A percentile compares a stretch with the other conserved stretches of the same genome.
Evolutionary conservation across 495 filamentous ascomycete genomes (phyloP).

Genomic region (Pyrenula massariospora): DNA sequence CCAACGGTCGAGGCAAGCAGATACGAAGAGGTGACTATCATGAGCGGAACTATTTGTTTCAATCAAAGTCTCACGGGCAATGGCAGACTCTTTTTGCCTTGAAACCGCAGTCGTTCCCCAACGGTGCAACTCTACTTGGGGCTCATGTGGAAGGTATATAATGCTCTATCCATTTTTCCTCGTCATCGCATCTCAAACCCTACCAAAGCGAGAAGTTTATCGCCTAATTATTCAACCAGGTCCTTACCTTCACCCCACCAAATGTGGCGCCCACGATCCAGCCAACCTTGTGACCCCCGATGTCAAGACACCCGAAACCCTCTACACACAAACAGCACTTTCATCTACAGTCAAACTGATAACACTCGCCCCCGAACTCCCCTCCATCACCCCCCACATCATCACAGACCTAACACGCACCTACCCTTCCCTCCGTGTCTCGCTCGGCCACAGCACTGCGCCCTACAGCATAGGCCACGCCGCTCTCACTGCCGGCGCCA

Average conservation of each 20-base stretch:
- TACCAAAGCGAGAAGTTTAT: too few relatives aligned
- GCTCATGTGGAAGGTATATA: constrained; percentile 52
- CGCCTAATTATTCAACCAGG: too few relatives aligned
- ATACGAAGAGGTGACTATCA: constrained; percentile 15
- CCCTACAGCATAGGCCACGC: constrained; percentile 47
- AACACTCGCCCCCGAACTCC: constrained; percentile 56
- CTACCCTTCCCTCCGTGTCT: constrained; percentile 17
- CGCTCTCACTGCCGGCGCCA: constrained; percentile 47
- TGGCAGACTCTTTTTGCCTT: not conserved
- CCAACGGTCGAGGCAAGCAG: not conserved
- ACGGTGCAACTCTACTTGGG: constrained; percentile 56
- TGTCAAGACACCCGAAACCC: constrained; percentile 1
- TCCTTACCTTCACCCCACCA: constrained; percentile 53
- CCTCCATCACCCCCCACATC: constrained; percentile 37
- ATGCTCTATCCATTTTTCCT: too few relatives aligned
- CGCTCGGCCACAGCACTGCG: constrained; percentile 57
- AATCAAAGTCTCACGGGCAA: constrained; percentile 26
- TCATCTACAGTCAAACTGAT: constrained; percentile 41
- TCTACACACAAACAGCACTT: constrained; percentile 1
- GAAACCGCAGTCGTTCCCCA: not conserved
- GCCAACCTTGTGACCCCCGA: constrained; percentile 26
- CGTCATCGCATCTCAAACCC: too few relatives aligned
- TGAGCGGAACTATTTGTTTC: constrained; percentile 26
- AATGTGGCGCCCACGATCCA: constrained; percentile 51
- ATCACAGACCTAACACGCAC: constrained; percentile 30